These are phyloP conservation scores for Puccinia novopanici DNA, from an alignment of 1,284 basidiomycete genomes.

Conservation along the genomic window DNA sequence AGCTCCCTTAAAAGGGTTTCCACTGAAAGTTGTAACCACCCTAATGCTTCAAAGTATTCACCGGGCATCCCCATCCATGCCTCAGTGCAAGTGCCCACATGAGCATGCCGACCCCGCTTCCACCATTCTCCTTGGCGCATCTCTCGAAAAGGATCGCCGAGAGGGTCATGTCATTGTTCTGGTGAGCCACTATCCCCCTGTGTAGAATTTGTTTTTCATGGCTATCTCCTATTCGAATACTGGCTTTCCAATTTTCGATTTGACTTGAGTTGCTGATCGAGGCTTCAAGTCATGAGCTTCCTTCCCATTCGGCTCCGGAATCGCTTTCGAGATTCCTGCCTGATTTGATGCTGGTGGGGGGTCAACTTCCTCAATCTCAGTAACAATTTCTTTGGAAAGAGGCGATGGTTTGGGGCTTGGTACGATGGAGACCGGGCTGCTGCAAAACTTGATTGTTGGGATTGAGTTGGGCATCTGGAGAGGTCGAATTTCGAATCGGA, in stretches of 20 bases:
- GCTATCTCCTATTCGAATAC: not conserved
- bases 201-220: conserved; percentile 12
- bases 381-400: conserved; percentile 27
- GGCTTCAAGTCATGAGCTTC: not conserved
- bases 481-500: not conserved
- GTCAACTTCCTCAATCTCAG: conserved; percentile 9
- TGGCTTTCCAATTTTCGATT: conserved; percentile 15
- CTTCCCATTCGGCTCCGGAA: not conserved
- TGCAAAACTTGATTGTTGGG: not conserved
- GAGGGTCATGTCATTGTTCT: conserved; percentile 37
- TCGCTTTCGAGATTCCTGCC: not conserved
- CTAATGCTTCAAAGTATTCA: conserved; percentile 38
- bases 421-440: not conserved
- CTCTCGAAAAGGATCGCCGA: conserved; percentile 40
- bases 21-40: conserved; percentile 37
- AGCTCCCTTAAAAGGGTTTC: conserved; percentile 37
- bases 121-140: conserved; percentile 37
- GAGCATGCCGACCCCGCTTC: conserved; percentile 42
- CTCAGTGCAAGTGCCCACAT: conserved; percentile 45
- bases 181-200: conserved; percentile 44
- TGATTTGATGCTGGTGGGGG: not conserved
- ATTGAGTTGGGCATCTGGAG: not conserved
- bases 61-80: conserved; percentile 49
- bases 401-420: conserved; percentile 19
- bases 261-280: conserved; percentile 2